Evolutionary conservation across 2,329 filamentous ascomycete genomes (phyloP).

Genomic region (Helicocarpus griseus): DNA sequence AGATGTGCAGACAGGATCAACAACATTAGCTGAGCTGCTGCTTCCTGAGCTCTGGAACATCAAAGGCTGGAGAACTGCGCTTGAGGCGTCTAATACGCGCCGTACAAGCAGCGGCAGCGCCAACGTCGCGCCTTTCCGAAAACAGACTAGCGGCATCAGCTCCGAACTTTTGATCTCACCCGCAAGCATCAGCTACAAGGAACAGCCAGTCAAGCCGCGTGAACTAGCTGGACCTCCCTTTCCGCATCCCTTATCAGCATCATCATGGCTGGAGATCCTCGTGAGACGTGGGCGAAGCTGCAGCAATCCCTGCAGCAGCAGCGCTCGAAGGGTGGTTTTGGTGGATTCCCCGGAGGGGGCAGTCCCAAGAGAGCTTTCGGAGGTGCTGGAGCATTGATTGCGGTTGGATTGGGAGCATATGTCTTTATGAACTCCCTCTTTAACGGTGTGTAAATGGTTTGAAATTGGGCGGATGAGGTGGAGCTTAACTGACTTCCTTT

Average conservation of each 20-base stretch:
- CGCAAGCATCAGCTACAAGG: background rate
- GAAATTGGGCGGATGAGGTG: slow-evolving; percentile 3
- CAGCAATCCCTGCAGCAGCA: slow-evolving; percentile 52
- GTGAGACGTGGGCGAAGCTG: slow-evolving; percentile 57
- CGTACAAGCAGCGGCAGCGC: background rate
- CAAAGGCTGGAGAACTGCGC: background rate
- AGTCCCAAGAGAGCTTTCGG: slow-evolving; percentile 36
- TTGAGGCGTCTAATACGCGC: background rate
- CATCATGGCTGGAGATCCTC: slow-evolving; percentile 45
- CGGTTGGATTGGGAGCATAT: slow-evolving; percentile 39
- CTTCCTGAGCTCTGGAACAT: background rate
- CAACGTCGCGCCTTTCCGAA: slow-evolving; percentile 7
- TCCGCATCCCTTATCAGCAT: slow-evolving; percentile 9
- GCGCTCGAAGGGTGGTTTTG: slow-evolving; percentile 37
- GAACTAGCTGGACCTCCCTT: background rate
- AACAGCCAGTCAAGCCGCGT: background rate
- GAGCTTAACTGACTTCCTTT: slow-evolving; percentile 10
- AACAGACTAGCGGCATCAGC: slow-evolving; percentile 11
- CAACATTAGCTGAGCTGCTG: background rate
- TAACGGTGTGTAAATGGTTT: slow-evolving; percentile 44
- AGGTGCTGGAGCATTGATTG: slow-evolving; percentile 44
- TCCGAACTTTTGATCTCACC: slow-evolving; percentile 7
- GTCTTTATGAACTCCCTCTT: slow-evolving; percentile 49
- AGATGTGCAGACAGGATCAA: too few species aligned
- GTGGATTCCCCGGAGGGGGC: slow-evolving; percentile 45